These are phyloP conservation scores for Cercophora scortea DNA, from an alignment of 495 filamentous ascomycete species.

Conservation along the genomic window DNA sequence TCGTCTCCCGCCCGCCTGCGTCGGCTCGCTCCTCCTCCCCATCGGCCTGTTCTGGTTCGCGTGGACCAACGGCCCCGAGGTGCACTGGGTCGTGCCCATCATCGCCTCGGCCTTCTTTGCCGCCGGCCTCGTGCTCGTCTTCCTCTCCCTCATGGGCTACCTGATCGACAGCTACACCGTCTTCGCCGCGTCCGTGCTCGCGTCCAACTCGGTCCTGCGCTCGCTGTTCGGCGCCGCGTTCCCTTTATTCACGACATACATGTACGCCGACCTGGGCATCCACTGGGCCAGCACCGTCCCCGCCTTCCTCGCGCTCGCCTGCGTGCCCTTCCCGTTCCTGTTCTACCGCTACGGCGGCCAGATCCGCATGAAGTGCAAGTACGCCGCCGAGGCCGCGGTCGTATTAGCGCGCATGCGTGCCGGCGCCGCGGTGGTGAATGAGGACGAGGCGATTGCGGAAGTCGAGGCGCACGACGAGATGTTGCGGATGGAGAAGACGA, in stretches of 20 bases:
- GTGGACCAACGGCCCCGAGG: conserved; percentile 42
- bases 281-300: conserved; percentile 77
- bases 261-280: conserved; percentile 68
- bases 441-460: conserved; percentile 3
- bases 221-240: conserved; percentile 71
- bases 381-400: conserved; percentile 56
- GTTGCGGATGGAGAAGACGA: background rate
- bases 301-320: conserved; percentile 67
- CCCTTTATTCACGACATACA: conserved; percentile 71
- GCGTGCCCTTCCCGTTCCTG: conserved; percentile 72
- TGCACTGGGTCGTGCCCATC: conserved; percentile 49
- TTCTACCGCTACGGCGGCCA: conserved; percentile 67
- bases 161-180: conserved; percentile 77
- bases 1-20: conserved; percentile 69
- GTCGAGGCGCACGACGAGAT: conserved; percentile 1
- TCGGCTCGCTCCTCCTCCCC: conserved; percentile 44
- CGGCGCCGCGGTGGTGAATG: conserved; percentile 2
- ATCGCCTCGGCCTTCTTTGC: conserved; percentile 41
- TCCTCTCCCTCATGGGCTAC: conserved; percentile 69
- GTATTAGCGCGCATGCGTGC: conserved; percentile 31
- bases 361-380: conserved; percentile 68
- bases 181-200: conserved; percentile 73
- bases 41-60: conserved; percentile 55
- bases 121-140: conserved; percentile 47
- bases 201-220: conserved; percentile 64